A percentile compares a stretch with the other conserved stretches of the same genome.
phyloP scores from a whole-genome alignment of 2,329 filamentous ascomycete genomes.

The Periconia sp. region DNA sequence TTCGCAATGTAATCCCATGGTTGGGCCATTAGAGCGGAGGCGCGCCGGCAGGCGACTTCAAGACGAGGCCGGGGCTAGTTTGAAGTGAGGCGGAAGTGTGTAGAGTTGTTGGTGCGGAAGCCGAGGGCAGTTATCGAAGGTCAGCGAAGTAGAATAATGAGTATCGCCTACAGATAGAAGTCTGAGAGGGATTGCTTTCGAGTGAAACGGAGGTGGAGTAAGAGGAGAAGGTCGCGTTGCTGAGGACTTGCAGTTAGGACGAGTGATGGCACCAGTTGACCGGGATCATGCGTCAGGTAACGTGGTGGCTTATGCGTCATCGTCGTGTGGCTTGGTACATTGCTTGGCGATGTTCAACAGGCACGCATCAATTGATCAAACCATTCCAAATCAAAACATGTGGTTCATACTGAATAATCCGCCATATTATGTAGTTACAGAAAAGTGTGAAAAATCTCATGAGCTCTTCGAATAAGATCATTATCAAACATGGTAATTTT shows the following conservation, averaged over 20 bases:
- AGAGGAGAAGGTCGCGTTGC: too few relatives aligned
- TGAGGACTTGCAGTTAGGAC: neutral
- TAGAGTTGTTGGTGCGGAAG: neutral
- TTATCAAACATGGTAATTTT: too few relatives aligned
- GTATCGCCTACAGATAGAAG: neutral
- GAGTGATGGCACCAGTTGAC: neutral
- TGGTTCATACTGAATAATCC: too few relatives aligned
- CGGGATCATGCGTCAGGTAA: neutral
- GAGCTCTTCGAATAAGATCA: too few relatives aligned
- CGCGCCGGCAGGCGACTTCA: conserved; percentile 9
- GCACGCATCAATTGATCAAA: too few relatives aligned
- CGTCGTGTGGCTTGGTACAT: neutral
- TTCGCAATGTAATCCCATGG: conserved; percentile 99
- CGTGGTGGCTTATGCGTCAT: neutral
- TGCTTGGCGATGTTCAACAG: neutral
- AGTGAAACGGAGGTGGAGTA: too few relatives aligned
- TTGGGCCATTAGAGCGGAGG: conserved; percentile 49
- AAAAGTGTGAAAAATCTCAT: too few relatives aligned
- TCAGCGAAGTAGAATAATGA: neutral
- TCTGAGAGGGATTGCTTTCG: too few relatives aligned
- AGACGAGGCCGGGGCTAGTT: conserved; percentile 2
- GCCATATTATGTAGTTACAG: too few relatives aligned
- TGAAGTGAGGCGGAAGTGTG: conserved; percentile 9
- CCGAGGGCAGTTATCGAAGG: neutral
- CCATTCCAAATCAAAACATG: too few relatives aligned